Conservation (phyloP, 257 asterid species). For the Solanum medicagineum region DNA sequence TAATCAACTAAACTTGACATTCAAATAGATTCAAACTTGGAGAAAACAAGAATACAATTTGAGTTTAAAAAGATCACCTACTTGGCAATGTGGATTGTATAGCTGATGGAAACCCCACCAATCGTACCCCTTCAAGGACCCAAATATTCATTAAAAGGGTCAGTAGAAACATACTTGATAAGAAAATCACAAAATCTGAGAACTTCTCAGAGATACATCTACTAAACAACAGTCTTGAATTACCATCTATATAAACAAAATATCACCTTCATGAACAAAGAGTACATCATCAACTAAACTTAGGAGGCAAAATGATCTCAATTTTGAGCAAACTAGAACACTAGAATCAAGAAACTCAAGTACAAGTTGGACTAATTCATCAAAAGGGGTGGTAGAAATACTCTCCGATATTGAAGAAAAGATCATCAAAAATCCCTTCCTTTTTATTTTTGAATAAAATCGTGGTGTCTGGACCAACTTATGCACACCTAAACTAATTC, state of each 20-base stretch:
- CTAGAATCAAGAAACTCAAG: neutral
- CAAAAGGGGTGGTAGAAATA: neutral
- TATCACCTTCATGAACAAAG: neutral
- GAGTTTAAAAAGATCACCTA: neutral
- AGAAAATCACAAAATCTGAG: neutral
- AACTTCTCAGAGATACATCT: neutral
- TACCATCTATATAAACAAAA: neutral
- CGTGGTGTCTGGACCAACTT: too few relatives aligned
- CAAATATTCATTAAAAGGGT: neutral
- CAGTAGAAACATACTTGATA: neutral
- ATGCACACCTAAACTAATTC: too few relatives aligned
- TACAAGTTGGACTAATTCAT: neutral
- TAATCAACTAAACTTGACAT: neutral
- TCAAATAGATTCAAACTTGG: neutral
- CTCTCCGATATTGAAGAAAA: neutral
- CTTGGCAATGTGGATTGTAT: neutral
- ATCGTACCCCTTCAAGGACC: neutral
- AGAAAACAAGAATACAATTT: neutral
- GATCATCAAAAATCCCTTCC: neutral
- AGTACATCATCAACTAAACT: neutral
- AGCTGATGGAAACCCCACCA: neutral
- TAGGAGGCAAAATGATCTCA: neutral
- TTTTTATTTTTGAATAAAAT: neutral
- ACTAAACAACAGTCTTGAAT: neutral
- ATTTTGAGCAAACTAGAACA: neutral